Evolutionary conservation across 1,139 yeast genomes (phyloP).

Genomic region (Hansenula lynferdii): DNA sequence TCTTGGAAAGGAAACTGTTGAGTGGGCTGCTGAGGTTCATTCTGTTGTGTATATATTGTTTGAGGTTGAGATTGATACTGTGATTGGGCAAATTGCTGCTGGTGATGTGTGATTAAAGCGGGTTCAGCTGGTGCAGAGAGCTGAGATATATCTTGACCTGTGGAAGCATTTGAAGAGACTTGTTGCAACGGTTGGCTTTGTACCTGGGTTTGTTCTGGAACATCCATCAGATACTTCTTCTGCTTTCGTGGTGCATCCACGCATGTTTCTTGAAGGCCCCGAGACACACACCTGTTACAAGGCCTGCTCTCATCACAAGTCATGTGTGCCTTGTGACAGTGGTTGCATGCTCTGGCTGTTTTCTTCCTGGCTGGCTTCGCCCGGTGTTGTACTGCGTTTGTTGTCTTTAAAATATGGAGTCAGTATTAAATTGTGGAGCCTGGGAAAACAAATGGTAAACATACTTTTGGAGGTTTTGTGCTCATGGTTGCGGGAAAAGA

Average conservation of each 20-base stretch:
- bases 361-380: constrained; percentile 39
- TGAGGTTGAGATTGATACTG: too few relatives aligned
- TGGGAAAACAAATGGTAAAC: background rate
- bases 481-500: background rate
- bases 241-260: constrained; percentile 86
- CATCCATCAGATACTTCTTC: constrained; percentile 71
- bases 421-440: background rate
- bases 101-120: too few relatives aligned
- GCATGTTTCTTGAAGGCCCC: constrained; percentile 71
- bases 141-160: background rate
- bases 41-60: too few relatives aligned
- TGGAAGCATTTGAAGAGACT: constrained; percentile 1
- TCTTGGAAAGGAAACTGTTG: constrained; percentile 2
- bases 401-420: background rate
- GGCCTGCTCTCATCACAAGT: constrained; percentile 84
- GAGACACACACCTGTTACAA: constrained; percentile 68
- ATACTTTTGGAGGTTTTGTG: background rate
- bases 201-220: constrained; percentile 34
- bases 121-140: too few relatives aligned
- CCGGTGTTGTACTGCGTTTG: background rate
- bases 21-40: constrained; percentile 12
- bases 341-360: constrained; percentile 78
- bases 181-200: constrained; percentile 2
- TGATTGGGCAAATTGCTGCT: too few relatives aligned
- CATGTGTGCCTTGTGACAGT: constrained; percentile 83